Evolutionary conservation across 2,329 filamentous ascomycete genomes (phyloP).

Genomic region (Torrubiella hemipterigena): DNA sequence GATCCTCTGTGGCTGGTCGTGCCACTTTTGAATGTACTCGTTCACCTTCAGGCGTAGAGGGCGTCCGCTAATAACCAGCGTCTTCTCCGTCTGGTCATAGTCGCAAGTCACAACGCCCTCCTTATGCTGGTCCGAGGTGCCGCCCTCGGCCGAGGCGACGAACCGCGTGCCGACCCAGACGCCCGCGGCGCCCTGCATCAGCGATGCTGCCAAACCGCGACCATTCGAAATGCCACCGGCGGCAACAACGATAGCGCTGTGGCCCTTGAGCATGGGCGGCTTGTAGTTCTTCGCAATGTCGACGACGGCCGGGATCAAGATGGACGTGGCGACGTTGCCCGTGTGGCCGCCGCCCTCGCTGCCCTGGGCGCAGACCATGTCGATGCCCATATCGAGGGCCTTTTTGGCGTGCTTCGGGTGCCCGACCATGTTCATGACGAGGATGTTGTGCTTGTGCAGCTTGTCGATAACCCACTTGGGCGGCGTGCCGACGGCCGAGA

Average conservation of each 20-base stretch:
- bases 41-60: constrained; percentile 74
- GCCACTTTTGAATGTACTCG: constrained; percentile 74
- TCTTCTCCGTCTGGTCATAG: constrained; percentile 71
- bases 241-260: constrained; percentile 69
- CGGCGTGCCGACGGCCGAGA: constrained; percentile 79
- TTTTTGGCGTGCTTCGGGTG: constrained; percentile 86
- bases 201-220: constrained; percentile 61
- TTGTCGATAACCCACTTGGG: constrained; percentile 60
- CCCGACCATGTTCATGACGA: constrained; percentile 97
- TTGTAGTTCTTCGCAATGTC: constrained; percentile 67
- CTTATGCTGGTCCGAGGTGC: constrained; percentile 73
- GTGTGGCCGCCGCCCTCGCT: constrained; percentile 92
- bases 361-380: constrained; percentile 85
- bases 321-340: constrained; percentile 72
- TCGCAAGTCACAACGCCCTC: constrained; percentile 66
- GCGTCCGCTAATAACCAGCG: constrained; percentile 70
- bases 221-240: constrained; percentile 83
- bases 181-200: constrained; percentile 80
- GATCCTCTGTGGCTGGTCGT: constrained; percentile 62
- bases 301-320: constrained; percentile 77
- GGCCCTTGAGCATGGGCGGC: constrained; percentile 56
- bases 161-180: constrained; percentile 95
- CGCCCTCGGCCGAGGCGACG: constrained; percentile 71
- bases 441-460: constrained; percentile 66
- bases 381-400: constrained; percentile 74